Evolutionary conservation across 345 rosid genomes (phyloP), one percentile per base, ranked within the genome.

Genomic region (Carallia brachiata): DNA sequence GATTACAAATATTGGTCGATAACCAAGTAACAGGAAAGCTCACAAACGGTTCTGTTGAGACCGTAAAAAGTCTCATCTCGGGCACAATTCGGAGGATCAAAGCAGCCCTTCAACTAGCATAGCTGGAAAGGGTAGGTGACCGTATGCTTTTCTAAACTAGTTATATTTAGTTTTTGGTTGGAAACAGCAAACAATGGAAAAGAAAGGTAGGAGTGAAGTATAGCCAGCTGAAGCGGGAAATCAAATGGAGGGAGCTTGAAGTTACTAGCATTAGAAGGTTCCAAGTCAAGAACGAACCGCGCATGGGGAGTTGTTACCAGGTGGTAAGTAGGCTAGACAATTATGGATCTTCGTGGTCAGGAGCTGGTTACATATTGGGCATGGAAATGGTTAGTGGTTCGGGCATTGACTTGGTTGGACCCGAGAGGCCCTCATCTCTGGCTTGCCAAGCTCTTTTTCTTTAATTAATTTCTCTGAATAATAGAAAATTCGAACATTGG

Each of bases 71-170:
- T 71, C 90, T 88, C 54, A 80, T 88, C 23, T 72, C 90, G 23
- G 73, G 88, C 81, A 84, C 88, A 16, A 72, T 86, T 63, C 87
- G 81, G 63, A 84, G 81, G 80, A 88, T 86, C 88, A 86, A 76
- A 75, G 78, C 83, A 2, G 71, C 88, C 2, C 73, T 86, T 66
- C 79, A 62, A 15, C 62, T 72, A 59, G 52, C 74, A 52, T 76
- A 68, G 63, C 48, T 36, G 3, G 15, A 12, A 61, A 55, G 44
- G 47, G 52, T 52, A 65, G 23, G 30, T 36, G 27, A 19, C 17
- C 7, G 8, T 19, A 6, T 6, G n/a, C 28, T 53, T 2, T 31
- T 57, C 65, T 67, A 52, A 52, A 58, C 59, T 64, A 66, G 36
- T 2, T 23, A 12, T 18, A 31, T 40, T 64, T 55, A 61, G 28